These are phyloP conservation scores for Forsythia suspensa DNA, from an alignment of 257 asterid genomes.

Conservation along the genomic window DNA sequence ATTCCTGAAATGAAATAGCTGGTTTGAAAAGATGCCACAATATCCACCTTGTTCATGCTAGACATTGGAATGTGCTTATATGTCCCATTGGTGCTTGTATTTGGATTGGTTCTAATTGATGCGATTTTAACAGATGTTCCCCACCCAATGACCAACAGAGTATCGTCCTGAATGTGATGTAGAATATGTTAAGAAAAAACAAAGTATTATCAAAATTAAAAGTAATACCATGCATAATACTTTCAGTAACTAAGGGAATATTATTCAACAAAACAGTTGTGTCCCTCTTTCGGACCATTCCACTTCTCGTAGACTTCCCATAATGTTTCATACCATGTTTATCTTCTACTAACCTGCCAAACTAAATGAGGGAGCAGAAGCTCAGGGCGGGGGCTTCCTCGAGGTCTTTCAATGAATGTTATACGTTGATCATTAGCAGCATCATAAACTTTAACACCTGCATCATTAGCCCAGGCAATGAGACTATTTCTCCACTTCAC, in stretches of 20 bases:
- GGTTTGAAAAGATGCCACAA: conserved; percentile 95
- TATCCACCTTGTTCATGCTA: conserved; percentile 88
- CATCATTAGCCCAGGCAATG: conserved; percentile 98
- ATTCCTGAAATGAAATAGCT: conserved; percentile 94
- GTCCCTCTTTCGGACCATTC: conserved; percentile 16
- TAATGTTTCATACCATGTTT: conserved; percentile 4
- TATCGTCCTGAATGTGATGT: conserved; percentile 70
- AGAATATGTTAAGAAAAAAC: conserved; percentile 30
- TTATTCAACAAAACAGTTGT: not conserved
- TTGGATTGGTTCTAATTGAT: conserved; percentile 66
- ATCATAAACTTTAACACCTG: conserved; percentile 97
- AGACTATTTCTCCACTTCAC: conserved; percentile 93
- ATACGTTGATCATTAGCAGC: conserved; percentile 90
- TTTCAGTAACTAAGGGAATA: not conserved
- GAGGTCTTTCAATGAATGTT: conserved; percentile 90
- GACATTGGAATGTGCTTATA: conserved; percentile 62
- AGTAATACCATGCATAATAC: conserved; percentile 6
- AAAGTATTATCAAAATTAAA: conserved; percentile 16
- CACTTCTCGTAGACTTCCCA: conserved; percentile 11
- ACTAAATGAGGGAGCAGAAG: conserved; percentile 93
- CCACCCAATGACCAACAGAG: conserved; percentile 96
- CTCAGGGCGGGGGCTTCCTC: conserved; percentile 94
- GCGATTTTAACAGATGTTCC: conserved; percentile 91
- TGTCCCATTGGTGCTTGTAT: conserved; percentile 62
- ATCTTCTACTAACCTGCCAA: conserved; percentile 80